Percentiles rank a stretch among this genome's conserved stretches.
phyloP scores from a whole-genome alignment of 169 alveolate species.

The Cryptosporidium felis region DNA sequence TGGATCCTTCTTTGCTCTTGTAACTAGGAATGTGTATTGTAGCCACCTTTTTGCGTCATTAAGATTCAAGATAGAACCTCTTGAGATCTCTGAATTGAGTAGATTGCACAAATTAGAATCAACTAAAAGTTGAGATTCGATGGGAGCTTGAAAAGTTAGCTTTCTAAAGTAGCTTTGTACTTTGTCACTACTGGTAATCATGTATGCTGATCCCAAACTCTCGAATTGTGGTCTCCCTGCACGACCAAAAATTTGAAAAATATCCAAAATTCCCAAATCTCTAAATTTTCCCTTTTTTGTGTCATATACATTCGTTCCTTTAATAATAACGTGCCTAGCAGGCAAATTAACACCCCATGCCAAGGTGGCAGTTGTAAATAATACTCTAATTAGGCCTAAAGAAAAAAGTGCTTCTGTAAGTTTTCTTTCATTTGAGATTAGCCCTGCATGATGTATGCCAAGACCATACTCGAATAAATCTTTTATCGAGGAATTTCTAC shows the following conservation, averaged over 20 bases:
- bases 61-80: conserved; percentile 88
- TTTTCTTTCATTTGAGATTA: conserved; percentile 94
- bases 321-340: conserved; percentile 98
- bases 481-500: conserved; percentile 82
- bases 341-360: conserved; percentile 99
- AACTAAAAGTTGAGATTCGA: conserved; percentile 93
- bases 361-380: conserved; percentile 98
- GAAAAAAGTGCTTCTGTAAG: conserved; percentile 97
- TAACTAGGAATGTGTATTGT: conserved; percentile 91
- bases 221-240: conserved; percentile 99
- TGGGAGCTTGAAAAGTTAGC: conserved; percentile 95
- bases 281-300: conserved; percentile 97
- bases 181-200: conserved; percentile 94
- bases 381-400: conserved; percentile 93
- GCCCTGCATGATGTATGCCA: conserved; percentile 99
- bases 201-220: conserved; percentile 97
- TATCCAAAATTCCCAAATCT: conserved; percentile 96
- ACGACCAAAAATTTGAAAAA: conserved; percentile 99
- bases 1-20: conserved; percentile 83
- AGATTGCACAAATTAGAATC: conserved; percentile 89
- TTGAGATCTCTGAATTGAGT: conserved; percentile 97
- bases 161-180: conserved; percentile 94
- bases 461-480: conserved; percentile 96
- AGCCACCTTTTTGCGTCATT: conserved; percentile 98
- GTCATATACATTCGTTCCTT: conserved; percentile 98